These are phyloP conservation scores for Logfia minima DNA, from an alignment of 129 eudicot genomes.

Conservation along the genomic window DNA sequence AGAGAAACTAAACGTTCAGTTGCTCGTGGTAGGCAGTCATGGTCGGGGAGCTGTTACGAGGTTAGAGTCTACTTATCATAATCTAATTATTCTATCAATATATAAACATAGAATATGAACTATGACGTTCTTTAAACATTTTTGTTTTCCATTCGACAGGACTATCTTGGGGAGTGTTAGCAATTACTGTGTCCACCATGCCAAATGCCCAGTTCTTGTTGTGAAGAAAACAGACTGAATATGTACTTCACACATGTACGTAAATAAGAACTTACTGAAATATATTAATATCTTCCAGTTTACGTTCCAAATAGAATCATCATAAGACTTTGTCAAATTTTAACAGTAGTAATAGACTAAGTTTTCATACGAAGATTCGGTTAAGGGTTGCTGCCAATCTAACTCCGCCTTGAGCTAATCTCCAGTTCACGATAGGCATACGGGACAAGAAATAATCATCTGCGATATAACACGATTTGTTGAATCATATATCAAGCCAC, in stretches of 20 bases:
- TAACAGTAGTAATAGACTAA: neutral
- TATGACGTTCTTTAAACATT: neutral
- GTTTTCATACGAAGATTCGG: slow-evolving; percentile 55
- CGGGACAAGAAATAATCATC: slow-evolving; percentile 81
- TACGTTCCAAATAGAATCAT: neutral
- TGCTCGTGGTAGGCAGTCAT: slow-evolving; percentile 44
- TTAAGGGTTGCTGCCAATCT: slow-evolving; percentile 85
- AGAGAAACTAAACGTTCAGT: slow-evolving; percentile 28
- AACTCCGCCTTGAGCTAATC: slow-evolving; percentile 91
- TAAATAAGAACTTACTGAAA: slow-evolving; percentile 16
- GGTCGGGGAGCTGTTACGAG: slow-evolving; percentile 37
- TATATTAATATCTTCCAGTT: neutral
- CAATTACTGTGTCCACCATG: slow-evolving; percentile 41
- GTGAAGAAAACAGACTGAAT: slow-evolving; percentile 36
- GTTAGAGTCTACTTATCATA: slow-evolving; percentile 20
- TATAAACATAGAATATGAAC: neutral
- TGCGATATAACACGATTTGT: slow-evolving; percentile 30
- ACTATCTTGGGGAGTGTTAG: slow-evolving; percentile 43
- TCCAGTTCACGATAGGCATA: slow-evolving; percentile 58
- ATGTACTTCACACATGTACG: slow-evolving; percentile 6
- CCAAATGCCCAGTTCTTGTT: slow-evolving; percentile 51
- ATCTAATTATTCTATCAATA: too few species aligned
- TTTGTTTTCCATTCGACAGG: slow-evolving; percentile 6
- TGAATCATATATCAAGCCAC: slow-evolving; percentile 2
- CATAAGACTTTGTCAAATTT: slow-evolving; percentile 7